Evolutionary conservation across 495 filamentous ascomycete species (phyloP).

Genomic region (Tuber microsphaerosporum): DNA sequence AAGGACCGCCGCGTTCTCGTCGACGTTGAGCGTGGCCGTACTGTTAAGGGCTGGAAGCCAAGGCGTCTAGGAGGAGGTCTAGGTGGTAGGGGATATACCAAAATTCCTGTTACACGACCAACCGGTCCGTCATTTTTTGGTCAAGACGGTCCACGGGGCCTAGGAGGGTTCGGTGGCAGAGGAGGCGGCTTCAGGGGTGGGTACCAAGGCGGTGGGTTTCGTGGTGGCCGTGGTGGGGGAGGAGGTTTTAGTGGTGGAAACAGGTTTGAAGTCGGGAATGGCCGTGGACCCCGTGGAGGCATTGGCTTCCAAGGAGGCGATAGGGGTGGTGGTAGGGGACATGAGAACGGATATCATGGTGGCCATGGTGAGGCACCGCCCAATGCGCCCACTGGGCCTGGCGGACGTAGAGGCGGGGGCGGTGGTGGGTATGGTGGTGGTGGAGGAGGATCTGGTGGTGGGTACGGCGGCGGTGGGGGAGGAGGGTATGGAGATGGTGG

Average conservation of each 20-base stretch:
- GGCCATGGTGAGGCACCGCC: conserved; percentile 42
- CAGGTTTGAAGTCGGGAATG: conserved; percentile 43
- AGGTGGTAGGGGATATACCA: conserved; percentile 88
- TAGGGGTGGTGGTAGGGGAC: conserved; percentile 29
- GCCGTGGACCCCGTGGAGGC: conserved; percentile 38
- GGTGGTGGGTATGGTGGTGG: conserved; percentile 39
- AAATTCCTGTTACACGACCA: conserved; percentile 55
- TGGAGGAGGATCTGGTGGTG: conserved; percentile 50
- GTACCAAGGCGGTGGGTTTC: conserved; percentile 57
- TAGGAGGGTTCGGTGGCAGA: conserved; percentile 42
- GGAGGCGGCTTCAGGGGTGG: conserved; percentile 51
- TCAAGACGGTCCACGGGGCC: conserved; percentile 47
- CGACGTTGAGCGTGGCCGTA: conserved; percentile 92
- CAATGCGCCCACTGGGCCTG: conserved; percentile 42
- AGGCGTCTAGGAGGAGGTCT: conserved; percentile 86
- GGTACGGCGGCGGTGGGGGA: conserved; percentile 49
- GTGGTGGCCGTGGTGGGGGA: conserved; percentile 51
- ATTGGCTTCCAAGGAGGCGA: conserved; percentile 41
- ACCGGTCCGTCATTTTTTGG: conserved; percentile 63
- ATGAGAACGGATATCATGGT: conserved; percentile 44
- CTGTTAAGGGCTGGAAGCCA: conserved; percentile 89
- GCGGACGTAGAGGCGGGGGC: conserved; percentile 41
- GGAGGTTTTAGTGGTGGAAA: conserved; percentile 54
- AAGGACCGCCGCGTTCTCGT: conserved; percentile 86
- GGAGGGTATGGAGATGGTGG: conserved; percentile 51